Evolutionary conservation across 768 basidiomycete species (phyloP).

Genomic region (Russula abietina): DNA sequence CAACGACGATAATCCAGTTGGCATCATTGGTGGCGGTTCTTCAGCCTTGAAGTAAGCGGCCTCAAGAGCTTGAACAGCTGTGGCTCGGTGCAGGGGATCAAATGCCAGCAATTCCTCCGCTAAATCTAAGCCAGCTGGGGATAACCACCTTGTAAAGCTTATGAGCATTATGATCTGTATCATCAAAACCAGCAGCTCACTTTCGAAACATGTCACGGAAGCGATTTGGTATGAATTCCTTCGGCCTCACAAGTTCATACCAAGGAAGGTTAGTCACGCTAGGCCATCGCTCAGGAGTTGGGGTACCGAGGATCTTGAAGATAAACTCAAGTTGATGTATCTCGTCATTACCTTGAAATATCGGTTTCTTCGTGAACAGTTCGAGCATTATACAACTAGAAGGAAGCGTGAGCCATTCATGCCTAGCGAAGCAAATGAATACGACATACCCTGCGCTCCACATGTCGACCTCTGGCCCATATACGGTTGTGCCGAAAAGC

Average conservation of each 20-base stretch:
- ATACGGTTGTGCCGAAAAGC: conserved; percentile 89
- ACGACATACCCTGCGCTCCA: conserved; percentile 92
- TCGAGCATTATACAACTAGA: conserved; percentile 96
- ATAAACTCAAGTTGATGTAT: conserved; percentile 95
- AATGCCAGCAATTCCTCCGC: conserved; percentile 77
- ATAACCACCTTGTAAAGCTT: conserved; percentile 59
- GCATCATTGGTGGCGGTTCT: conserved; percentile 64
- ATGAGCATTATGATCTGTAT: not conserved
- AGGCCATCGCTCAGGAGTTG: conserved; percentile 76
- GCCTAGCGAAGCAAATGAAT: not conserved
- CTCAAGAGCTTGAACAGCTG: conserved; percentile 74
- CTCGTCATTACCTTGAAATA: conserved; percentile 98
- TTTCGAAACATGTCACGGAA: conserved; percentile 84
- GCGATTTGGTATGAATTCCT: conserved; percentile 60
- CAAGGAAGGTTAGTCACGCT: conserved; percentile 81
- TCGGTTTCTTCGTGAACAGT: conserved; percentile 87
- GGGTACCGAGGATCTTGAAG: conserved; percentile 87
- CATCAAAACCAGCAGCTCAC: conserved; percentile 38
- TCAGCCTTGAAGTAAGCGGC: conserved; percentile 82
- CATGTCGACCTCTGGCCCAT: conserved; percentile 97
- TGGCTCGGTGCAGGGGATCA: conserved; percentile 70
- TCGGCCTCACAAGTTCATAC: conserved; percentile 97
- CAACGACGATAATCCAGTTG: conserved; percentile 72
- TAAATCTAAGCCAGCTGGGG: conserved; percentile 79
- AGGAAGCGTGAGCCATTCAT: conserved; percentile 2